Conservation (phyloP, 345 rosid species). For the Balakata baccata region DNA sequence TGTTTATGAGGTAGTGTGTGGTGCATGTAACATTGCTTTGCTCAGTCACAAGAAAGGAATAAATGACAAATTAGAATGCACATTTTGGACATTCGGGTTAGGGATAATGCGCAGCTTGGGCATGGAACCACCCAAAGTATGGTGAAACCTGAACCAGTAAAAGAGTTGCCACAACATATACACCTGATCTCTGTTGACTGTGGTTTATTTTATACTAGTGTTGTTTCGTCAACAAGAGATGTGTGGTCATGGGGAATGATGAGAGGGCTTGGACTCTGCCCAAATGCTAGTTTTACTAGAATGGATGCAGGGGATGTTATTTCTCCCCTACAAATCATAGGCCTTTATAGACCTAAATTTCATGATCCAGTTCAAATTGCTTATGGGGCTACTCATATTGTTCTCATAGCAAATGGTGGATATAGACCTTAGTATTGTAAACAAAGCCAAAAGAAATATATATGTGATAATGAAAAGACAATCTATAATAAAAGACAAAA, state of each 20-base stretch:
- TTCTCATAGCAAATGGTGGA: slow-evolving; percentile 68
- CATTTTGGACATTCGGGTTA: slow-evolving; percentile 85
- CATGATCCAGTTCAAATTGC: slow-evolving; percentile 57
- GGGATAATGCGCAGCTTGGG: slow-evolving; percentile 89
- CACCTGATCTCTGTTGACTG: slow-evolving; percentile 70
- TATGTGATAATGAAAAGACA: no score
- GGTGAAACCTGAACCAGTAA: slow-evolving; percentile 60
- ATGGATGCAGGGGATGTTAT: slow-evolving; percentile 77
- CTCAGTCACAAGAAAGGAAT: slow-evolving; percentile 58
- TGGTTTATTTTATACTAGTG: slow-evolving; percentile 88
- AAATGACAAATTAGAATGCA: slow-evolving; percentile 40
- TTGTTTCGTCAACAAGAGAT: slow-evolving; percentile 72
- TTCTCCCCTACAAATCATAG: slow-evolving; percentile 45
- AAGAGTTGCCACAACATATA: slow-evolving; percentile 49
- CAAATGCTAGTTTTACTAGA: slow-evolving; percentile 56
- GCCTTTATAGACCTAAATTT: slow-evolving; percentile 42
- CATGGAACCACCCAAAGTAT: slow-evolving; percentile 66
- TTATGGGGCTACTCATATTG: slow-evolving; percentile 92
- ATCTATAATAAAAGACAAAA: no score
- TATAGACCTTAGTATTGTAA: no score
- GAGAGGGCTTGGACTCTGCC: slow-evolving; percentile 85
- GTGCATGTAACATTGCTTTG: slow-evolving; percentile 82
- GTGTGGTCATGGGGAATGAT: slow-evolving; percentile 98
- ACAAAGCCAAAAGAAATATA: no score
- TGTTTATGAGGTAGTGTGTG: slow-evolving; percentile 73